phyloP scores from a whole-genome alignment of 2,329 filamentous ascomycete genomes.

The Epichloe bromicola region DNA sequence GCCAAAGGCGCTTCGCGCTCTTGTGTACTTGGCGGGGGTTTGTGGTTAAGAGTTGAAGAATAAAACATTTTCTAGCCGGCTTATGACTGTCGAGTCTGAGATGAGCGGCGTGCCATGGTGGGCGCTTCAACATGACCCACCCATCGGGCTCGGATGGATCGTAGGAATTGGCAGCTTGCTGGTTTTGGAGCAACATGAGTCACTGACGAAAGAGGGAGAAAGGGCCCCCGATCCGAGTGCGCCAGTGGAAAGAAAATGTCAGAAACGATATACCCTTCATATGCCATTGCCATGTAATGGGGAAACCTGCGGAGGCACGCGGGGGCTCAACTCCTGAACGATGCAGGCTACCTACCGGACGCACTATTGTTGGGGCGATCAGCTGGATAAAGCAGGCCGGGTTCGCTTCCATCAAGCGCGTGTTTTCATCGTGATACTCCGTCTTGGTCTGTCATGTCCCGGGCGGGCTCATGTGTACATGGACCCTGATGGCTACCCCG shows the following conservation, averaged over 20 bases:
- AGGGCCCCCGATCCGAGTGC: no score
- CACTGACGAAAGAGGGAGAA: no score
- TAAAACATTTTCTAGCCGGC: neutral
- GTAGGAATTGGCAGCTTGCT: no score
- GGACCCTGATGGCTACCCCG: constrained; percentile 5
- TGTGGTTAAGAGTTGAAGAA: neutral
- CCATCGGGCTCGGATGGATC: no score
- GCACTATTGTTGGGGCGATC: constrained; percentile 55
- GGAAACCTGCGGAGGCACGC: no score
- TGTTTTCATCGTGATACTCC: no score
- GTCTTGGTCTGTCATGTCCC: neutral
- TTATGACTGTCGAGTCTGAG: neutral
- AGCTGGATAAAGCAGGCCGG: constrained; percentile 58
- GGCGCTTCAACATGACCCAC: neutral
- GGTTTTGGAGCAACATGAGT: no score
- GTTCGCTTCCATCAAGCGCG: no score
- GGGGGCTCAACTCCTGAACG: constrained; percentile 26
- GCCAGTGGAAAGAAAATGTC: neutral
- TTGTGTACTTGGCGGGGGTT: neutral
- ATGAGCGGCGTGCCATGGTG: neutral
- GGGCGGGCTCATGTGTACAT: neutral
- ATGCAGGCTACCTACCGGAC: constrained; percentile 49
- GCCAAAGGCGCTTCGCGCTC: neutral
- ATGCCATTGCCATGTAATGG: no score
- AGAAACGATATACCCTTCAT: neutral